Conservation (phyloP, 768 basidiomycete species). For the Suillus variegatus region DNA sequence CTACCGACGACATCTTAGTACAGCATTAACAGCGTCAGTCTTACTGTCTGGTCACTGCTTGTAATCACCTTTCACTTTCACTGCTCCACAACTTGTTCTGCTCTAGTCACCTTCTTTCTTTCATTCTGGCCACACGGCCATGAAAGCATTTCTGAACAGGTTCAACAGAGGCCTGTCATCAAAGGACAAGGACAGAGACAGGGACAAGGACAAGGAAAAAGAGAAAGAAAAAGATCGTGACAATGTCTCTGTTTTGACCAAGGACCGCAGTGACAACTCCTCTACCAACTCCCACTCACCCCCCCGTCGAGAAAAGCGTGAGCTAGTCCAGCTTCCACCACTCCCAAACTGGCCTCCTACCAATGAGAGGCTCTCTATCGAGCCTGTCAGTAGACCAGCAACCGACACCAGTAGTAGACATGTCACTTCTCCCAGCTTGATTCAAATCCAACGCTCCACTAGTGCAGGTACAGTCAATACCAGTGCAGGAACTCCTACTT, state of each 20-base stretch:
- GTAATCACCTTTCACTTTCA: slow-evolving; percentile 10
- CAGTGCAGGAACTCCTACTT: slow-evolving; percentile 42
- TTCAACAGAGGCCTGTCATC: slow-evolving; percentile 64
- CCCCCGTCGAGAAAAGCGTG: slow-evolving; percentile 53
- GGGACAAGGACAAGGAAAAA: slow-evolving; percentile 43
- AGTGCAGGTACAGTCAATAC: slow-evolving; percentile 36
- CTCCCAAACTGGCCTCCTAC: slow-evolving; percentile 69
- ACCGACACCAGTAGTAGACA: slow-evolving; percentile 13
- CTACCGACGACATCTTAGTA: not conserved
- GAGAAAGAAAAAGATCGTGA: slow-evolving; percentile 27
- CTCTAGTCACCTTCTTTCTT: not conserved
- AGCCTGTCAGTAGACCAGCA: slow-evolving; percentile 1
- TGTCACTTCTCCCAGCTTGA: slow-evolving; percentile 15
- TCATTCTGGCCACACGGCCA: slow-evolving; percentile 31
- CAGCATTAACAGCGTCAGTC: not conserved
- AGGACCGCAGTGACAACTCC: slow-evolving; percentile 34
- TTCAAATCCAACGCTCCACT: slow-evolving; percentile 30
- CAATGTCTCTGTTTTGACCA: slow-evolving; percentile 27
- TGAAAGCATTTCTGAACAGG: slow-evolving; percentile 86
- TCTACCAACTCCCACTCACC: slow-evolving; percentile 24
- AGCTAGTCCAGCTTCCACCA: slow-evolving; percentile 56
- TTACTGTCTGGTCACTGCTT: not conserved
- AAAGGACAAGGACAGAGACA: slow-evolving; percentile 59
- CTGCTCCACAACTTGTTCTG: not conserved
- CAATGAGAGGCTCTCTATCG: slow-evolving; percentile 11